Evolutionary conservation across 2,329 filamentous ascomycete genomes (phyloP), one percentile per base, ranked within the genome.

Genomic region (Ascochyta clinopodiicola): DNA sequence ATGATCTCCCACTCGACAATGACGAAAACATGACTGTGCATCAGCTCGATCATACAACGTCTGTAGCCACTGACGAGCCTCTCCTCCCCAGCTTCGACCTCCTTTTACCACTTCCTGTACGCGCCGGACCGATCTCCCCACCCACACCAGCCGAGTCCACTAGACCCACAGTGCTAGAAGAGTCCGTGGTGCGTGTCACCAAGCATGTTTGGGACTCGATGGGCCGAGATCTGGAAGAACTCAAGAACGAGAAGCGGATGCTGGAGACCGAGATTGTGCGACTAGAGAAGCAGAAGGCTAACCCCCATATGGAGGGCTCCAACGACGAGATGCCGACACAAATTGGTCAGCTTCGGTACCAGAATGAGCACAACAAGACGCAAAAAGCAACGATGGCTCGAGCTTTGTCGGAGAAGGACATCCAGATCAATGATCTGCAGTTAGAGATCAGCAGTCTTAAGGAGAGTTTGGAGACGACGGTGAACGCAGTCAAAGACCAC

Each of bases 331-430:
- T 44, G 6, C 27, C 34, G 4, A 36, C 37, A 27, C 49, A 57
- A n/a, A 31, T 67, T 2, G 61, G 60, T 7, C 43, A 53, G n/a
- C 50, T 68, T 2, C 49, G 39, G 2, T 64, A 57, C 34, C 66
- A 66, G 19, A 57, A 66, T 8, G 57, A 65, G 12, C 24, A 31
- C 17, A 67, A 63, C 43, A 63, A 58, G 34, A 53, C 54, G 0
- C 58, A 64, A 17, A 67, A 60, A 29, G 56, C 61, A 12, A 46
- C 44, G 0, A 67, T 70, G 66, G 56, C 51, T 35, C 58, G 60
- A 1, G 35, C 57, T 3, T n/a, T 70, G 6, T 47, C 49, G 5
- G 45, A 63, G 25, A 63, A 64, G 17, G 62, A 67, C 4, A 43
- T 51, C 0, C 40, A 59, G 36, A 57, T 66, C 24, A 59, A 63